These are phyloP conservation scores for Mortierella sp. DNA, from an alignment of 371 early-diverging fungal genomes.

Conservation along the genomic window DNA sequence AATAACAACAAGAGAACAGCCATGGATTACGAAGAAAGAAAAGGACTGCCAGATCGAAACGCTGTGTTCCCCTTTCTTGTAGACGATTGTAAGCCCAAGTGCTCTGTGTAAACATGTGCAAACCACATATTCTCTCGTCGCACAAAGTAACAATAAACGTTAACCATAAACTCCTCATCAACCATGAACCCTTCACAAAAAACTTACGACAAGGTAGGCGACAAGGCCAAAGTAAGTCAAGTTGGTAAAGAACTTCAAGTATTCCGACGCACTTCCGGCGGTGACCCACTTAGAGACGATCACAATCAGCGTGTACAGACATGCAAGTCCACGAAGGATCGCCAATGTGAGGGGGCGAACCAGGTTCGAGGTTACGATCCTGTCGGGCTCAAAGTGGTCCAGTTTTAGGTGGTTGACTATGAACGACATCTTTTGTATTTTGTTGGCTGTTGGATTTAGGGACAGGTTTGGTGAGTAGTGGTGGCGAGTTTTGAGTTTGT, in stretches of 20 bases:
- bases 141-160: too few species aligned
- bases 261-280: slow-evolving; percentile 34
- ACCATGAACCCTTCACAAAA: neutral
- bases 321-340: slow-evolving; percentile 58
- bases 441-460: neutral
- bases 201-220: slow-evolving; percentile 66
- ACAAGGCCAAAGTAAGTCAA: slow-evolving; percentile 67
- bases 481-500: too few species aligned
- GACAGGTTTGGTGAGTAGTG: neutral
- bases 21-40: neutral
- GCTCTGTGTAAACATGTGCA: slow-evolving; percentile 5
- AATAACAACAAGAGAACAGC: too few species aligned
- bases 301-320: slow-evolving; percentile 61
- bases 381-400: slow-evolving; percentile 67
- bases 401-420: slow-evolving; percentile 26
- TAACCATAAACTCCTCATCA: neutral
- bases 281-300: slow-evolving; percentile 60
- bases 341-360: slow-evolving; percentile 62
- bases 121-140: neutral
- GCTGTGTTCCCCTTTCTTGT: neutral
- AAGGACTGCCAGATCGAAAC: neutral
- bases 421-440: neutral
- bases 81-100: neutral
- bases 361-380: slow-evolving; percentile 68
- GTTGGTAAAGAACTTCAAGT: slow-evolving; percentile 65